Evolutionary conservation across 306 rosid genomes (phyloP).

Genomic region (Cicer arietinum): DNA sequence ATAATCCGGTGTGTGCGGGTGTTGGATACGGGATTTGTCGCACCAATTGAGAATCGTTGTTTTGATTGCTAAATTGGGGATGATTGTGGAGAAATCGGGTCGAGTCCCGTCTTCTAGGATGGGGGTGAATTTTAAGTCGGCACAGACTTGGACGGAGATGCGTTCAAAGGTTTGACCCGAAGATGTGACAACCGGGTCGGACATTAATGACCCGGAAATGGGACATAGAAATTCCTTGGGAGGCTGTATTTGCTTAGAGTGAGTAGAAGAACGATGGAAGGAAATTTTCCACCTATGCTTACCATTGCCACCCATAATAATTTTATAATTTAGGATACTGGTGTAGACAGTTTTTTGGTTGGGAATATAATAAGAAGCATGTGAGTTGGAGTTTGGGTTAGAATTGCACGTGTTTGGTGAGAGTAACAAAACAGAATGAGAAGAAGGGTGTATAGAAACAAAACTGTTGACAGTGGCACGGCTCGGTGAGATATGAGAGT

Average conservation of each 20-base stretch:
- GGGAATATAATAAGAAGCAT: background rate
- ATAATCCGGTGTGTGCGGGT: slow-evolving; percentile 63
- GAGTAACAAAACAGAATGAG: too few species aligned
- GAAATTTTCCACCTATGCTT: slow-evolving; percentile 77
- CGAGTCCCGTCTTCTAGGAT: slow-evolving; percentile 64
- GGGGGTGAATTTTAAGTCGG: slow-evolving; percentile 58
- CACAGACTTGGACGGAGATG: slow-evolving; percentile 63
- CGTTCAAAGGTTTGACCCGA: slow-evolving; percentile 97
- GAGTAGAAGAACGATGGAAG: slow-evolving; percentile 62
- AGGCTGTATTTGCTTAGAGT: slow-evolving; percentile 47
- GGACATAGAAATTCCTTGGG: slow-evolving; percentile 75
- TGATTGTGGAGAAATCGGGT: slow-evolving; percentile 75
- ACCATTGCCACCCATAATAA: slow-evolving; percentile 70
- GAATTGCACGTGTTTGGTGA: background rate
- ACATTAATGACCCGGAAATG: slow-evolving; percentile 71
- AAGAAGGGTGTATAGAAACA: too few species aligned
- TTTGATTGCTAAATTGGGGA: slow-evolving; percentile 68
- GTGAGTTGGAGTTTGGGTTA: background rate
- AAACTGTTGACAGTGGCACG: background rate
- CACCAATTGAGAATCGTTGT: slow-evolving; percentile 76
- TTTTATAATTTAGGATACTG: background rate
- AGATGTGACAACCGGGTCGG: slow-evolving; percentile 87
- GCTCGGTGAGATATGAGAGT: background rate
- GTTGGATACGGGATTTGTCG: slow-evolving; percentile 37
- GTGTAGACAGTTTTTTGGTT: background rate